Evolutionary conservation across 768 basidiomycete genomes (phyloP).

Genomic region (Phlebiopsis gigantea): DNA sequence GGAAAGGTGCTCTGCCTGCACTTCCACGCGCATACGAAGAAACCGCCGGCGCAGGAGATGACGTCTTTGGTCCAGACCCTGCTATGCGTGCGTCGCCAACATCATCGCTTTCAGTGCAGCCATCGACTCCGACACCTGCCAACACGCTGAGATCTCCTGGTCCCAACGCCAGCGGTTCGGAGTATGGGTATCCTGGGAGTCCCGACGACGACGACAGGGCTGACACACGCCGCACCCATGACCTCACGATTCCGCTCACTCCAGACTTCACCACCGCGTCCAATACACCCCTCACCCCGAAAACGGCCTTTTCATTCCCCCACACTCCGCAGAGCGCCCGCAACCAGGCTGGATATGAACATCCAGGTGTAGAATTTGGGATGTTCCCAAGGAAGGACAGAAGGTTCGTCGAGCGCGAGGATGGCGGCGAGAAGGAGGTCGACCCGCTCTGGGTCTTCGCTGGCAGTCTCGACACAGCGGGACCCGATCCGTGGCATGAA

Average conservation of each 20-base stretch:
- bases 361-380: neutral
- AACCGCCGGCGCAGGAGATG: neutral
- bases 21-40: conserved; percentile 7
- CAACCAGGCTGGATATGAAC: neutral
- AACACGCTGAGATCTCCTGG: neutral
- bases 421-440: conserved; percentile 29
- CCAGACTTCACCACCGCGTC: conserved; percentile 11
- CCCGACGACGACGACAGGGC: neutral
- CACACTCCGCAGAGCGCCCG: conserved; percentile 28
- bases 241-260: conserved; percentile 9
- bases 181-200: too few relatives aligned
- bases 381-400: neutral
- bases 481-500: conserved; percentile 66
- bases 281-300: conserved; percentile 13
- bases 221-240: neutral
- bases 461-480: conserved; percentile 65
- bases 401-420: neutral
- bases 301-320: conserved; percentile 39
- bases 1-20: neutral
- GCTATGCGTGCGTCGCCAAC: conserved; percentile 10
- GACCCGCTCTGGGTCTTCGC: conserved; percentile 74
- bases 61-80: neutral
- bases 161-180: neutral
- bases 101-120: conserved; percentile 18
- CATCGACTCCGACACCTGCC: conserved; percentile 8